A percentile compares a stretch with the other conserved stretches of the same genome.
These are phyloP conservation scores for Aphanocladium album DNA, from an alignment of 2,329 filamentous ascomycete species.

Conservation along the genomic window DNA sequence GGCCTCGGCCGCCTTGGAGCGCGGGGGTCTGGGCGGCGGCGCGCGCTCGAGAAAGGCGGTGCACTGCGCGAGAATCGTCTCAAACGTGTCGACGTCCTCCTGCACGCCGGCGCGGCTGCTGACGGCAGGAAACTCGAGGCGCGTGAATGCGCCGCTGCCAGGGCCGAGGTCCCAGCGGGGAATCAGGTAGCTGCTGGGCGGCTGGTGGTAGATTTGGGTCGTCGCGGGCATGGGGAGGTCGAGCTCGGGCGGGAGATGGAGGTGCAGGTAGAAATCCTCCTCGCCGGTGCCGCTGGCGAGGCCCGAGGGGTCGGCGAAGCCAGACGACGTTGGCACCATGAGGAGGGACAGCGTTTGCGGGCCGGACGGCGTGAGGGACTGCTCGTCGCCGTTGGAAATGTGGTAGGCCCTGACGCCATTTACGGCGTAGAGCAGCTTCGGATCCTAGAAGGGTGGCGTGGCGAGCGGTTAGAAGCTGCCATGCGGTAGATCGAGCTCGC, in stretches of 20 bases:
- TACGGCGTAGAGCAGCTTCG: constrained; percentile 65
- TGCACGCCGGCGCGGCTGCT: constrained; percentile 71
- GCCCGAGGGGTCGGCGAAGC: constrained; percentile 53
- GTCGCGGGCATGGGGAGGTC: constrained; percentile 90
- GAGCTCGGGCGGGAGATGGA: constrained; percentile 90
- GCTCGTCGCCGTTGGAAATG: constrained; percentile 80
- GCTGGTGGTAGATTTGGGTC: constrained; percentile 95
- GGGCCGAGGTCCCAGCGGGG: constrained; percentile 91
- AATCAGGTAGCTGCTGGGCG: constrained; percentile 86
- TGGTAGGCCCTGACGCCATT: constrained; percentile 88
- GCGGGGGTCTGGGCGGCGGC: constrained; percentile 48
- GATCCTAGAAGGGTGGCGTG: constrained; percentile 39
- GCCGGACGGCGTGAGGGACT: constrained; percentile 74
- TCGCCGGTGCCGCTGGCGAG: constrained; percentile 51
- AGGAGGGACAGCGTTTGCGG: constrained; percentile 87
- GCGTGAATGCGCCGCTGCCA: constrained; percentile 83
- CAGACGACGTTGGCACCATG: constrained; percentile 89
- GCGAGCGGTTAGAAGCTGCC: background rate
- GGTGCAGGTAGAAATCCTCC: constrained; percentile 94
- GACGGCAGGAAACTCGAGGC: constrained; percentile 79
- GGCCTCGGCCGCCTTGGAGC: constrained; percentile 25
- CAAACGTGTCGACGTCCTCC: constrained; percentile 92
- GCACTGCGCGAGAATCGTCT: constrained; percentile 96
- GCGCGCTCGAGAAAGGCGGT: constrained; percentile 90
- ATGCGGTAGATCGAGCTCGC: background rate